A percentile compares a stretch with the other conserved stretches of the same genome.
Evolutionary conservation across 139 green algal genomes (phyloP).

Genomic region (Haematococcus lacustris): DNA sequence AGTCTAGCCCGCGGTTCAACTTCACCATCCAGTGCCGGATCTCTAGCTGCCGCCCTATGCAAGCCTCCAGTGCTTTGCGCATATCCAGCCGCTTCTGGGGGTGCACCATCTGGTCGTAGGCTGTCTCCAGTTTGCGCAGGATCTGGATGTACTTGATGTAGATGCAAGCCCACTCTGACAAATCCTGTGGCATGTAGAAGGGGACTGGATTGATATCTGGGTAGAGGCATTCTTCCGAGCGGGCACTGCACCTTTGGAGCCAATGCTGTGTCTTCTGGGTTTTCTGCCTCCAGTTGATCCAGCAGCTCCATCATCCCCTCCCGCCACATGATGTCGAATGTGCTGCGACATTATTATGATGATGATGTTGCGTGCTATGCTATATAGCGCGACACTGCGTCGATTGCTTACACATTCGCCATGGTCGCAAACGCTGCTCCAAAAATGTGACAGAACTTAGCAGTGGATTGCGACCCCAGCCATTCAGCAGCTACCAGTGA

Average conservation of each 20-base stretch:
- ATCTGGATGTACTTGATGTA: conserved; percentile 87
- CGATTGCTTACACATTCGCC: too few species aligned
- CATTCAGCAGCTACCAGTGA: too few species aligned
- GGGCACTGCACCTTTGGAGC: conserved; percentile 56
- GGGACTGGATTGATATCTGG: too few species aligned
- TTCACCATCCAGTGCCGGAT: conserved; percentile 59
- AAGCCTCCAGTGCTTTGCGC: conserved; percentile 69
- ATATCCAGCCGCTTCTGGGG: conserved; percentile 83
- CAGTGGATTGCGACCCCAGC: too few species aligned
- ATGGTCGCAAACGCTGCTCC: too few species aligned
- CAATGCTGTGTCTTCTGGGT: conserved; percentile 55
- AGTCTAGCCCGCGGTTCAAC: conserved; percentile 68
- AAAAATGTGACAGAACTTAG: too few species aligned
- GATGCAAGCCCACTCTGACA: conserved; percentile 72
- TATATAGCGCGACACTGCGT: too few species aligned
- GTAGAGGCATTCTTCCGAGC: too few species aligned
- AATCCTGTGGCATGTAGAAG: too few species aligned
- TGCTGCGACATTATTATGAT: too few species aligned
- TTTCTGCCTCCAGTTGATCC: conserved; percentile 77
- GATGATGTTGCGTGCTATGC: too few species aligned
- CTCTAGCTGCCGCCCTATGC: conserved; percentile 71
- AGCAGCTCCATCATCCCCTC: conserved; percentile 84
- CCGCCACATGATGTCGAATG: conserved; percentile 78
- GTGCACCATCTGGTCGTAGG: conserved; percentile 82
- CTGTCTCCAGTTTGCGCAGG: conserved; percentile 68